Evolutionary conservation across 192 early-diverging fungal genomes (phyloP).

Genomic region (Backusella sp.): DNA sequence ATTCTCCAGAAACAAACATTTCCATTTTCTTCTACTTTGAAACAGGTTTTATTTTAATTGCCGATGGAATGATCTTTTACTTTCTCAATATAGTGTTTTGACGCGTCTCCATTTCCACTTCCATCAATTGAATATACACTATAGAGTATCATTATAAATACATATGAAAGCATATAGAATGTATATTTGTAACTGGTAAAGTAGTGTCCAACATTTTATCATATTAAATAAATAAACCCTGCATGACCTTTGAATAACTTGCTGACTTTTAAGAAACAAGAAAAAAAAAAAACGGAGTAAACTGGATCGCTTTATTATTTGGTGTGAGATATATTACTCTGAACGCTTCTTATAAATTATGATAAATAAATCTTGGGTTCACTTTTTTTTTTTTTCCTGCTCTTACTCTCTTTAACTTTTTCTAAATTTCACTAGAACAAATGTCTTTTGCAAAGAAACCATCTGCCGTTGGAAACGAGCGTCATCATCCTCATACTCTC

Average conservation of each 20-base stretch:
- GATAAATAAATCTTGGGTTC: neutral
- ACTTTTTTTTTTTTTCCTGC: neutral
- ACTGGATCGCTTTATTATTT: neutral
- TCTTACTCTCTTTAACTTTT: neutral
- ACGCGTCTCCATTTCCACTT: neutral
- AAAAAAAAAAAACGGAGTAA: neutral
- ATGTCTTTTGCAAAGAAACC: constrained; percentile 6
- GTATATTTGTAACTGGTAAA: neutral
- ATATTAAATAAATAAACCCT: neutral
- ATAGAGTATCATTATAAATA: neutral
- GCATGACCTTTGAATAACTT: neutral
- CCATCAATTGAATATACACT: neutral
- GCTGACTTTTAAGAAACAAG: neutral
- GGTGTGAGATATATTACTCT: neutral
- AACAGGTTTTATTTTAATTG: constrained; percentile 6
- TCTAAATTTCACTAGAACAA: neutral
- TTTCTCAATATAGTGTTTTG: neutral
- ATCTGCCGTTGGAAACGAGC: constrained; percentile 24
- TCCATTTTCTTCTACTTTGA: neutral
- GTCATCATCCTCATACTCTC: constrained; percentile 50
- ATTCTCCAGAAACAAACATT: neutral
- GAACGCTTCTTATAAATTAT: neutral
- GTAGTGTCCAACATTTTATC: neutral
- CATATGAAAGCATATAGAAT: neutral
- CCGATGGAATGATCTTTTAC: neutral